Evolutionary conservation across 352 stramenopile species (phyloP).

Genomic region (Phytopythium montanum): DNA sequence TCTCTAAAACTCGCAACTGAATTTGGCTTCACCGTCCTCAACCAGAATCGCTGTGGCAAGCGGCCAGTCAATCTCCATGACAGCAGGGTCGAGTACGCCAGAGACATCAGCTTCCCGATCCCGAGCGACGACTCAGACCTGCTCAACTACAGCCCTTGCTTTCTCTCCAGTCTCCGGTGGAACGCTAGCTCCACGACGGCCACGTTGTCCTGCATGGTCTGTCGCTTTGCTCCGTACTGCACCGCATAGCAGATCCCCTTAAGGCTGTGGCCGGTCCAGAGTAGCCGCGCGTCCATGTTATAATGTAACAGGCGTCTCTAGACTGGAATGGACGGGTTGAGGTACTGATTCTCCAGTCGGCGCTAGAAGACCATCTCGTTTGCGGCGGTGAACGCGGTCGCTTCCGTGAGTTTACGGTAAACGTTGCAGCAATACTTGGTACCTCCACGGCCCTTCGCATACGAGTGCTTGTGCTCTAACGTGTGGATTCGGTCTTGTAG

Average conservation of each 20-base stretch:
- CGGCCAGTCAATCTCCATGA: slow-evolving; percentile 22
- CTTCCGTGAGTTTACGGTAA: slow-evolving; percentile 9
- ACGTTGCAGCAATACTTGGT: slow-evolving; percentile 26
- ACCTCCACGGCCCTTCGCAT: slow-evolving; percentile 11
- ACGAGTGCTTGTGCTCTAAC: slow-evolving; percentile 13
- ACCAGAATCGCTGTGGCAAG: slow-evolving; percentile 15
- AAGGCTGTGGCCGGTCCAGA: slow-evolving; percentile 12
- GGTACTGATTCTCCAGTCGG: slow-evolving; percentile 20
- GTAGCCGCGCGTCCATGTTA: slow-evolving; percentile 20
- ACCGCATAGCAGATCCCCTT: slow-evolving; percentile 16
- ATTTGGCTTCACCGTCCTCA: slow-evolving; percentile 11
- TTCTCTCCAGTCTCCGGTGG: slow-evolving; percentile 11
- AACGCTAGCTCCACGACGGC: slow-evolving; percentile 20
- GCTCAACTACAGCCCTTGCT: background rate
- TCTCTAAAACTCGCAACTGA: slow-evolving; percentile 18
- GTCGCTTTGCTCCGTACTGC: slow-evolving; percentile 17
- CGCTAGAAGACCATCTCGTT: slow-evolving; percentile 15
- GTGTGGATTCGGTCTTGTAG: slow-evolving; percentile 15
- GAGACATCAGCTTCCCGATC: slow-evolving; percentile 15
- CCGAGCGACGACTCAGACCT: slow-evolving; percentile 9
- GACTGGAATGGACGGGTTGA: slow-evolving; percentile 17
- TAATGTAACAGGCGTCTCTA: slow-evolving; percentile 22
- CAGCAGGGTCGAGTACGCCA: slow-evolving; percentile 16
- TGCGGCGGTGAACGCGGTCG: slow-evolving; percentile 8
- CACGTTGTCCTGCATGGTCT: slow-evolving; percentile 19